These are phyloP conservation scores for Pleurotus cornucopiae DNA, from an alignment of 768 basidiomycete genomes.

Conservation along the genomic window DNA sequence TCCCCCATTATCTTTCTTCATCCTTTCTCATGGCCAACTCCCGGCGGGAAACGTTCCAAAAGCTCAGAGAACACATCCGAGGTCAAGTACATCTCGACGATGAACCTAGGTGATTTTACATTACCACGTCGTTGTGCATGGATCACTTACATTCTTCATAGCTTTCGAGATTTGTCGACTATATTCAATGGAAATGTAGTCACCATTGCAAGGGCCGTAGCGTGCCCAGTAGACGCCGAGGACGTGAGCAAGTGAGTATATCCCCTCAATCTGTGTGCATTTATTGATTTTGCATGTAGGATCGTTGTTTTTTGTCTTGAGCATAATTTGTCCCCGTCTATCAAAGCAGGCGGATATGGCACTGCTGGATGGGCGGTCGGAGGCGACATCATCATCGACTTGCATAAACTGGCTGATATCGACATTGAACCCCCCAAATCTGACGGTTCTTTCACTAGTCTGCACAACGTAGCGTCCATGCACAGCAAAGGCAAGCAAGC, in stretches of 20 bases:
- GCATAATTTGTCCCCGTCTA: constrained; percentile 66
- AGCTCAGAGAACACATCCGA: constrained; percentile 41
- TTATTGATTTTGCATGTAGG: constrained; percentile 27
- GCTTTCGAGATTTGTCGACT: constrained; percentile 43
- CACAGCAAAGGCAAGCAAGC: constrained; percentile 54
- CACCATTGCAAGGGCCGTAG: constrained; percentile 56
- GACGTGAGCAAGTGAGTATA: constrained; percentile 76
- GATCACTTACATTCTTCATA: constrained; percentile 12
- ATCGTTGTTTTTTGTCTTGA: constrained; percentile 71
- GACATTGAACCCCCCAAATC: constrained; percentile 58
- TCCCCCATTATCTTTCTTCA: no score
- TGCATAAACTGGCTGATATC: constrained; percentile 63
- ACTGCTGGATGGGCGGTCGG: constrained; percentile 87
- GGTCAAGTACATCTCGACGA: constrained; percentile 43
- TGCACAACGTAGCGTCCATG: constrained; percentile 48
- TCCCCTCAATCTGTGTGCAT: neutral
- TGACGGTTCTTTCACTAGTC: constrained; percentile 55
- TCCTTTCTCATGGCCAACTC: neutral
- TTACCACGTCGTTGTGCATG: no score
- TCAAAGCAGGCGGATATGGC: constrained; percentile 90
- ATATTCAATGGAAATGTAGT: constrained; percentile 81
- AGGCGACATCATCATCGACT: constrained; percentile 83
- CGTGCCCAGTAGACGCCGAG: constrained; percentile 70
- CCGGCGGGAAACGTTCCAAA: constrained; percentile 24
- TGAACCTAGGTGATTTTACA: constrained; percentile 32